A percentile compares a stretch with the other conserved stretches of the same genome.
Conservation (phyloP, 805 yeast genomes). For the Suhomyces vadensis region DNA sequence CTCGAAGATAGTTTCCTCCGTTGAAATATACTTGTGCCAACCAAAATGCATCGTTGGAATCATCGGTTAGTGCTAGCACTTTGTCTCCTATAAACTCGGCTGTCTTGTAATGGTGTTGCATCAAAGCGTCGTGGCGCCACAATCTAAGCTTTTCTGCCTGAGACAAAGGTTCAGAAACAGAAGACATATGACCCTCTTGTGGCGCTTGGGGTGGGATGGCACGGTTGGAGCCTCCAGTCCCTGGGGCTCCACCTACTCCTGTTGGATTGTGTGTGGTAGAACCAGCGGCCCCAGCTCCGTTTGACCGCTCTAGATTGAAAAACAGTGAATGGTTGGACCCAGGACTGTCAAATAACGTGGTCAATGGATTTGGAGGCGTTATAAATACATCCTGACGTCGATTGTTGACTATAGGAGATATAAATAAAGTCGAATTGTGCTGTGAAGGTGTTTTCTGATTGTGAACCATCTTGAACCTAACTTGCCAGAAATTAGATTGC, state of each 20-base stretch:
- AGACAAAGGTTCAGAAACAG: constrained; percentile 49
- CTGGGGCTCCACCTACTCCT: neutral
- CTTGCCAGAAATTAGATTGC: neutral
- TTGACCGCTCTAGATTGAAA: constrained; percentile 29
- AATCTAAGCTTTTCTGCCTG: constrained; percentile 83
- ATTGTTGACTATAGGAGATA: constrained; percentile 62
- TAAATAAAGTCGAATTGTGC: constrained; percentile 70
- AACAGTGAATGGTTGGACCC: constrained; percentile 42
- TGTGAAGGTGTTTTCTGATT: constrained; percentile 47
- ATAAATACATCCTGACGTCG: constrained; percentile 42
- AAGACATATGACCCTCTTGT: neutral
- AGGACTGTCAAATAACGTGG: constrained; percentile 45
- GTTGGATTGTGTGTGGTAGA: neutral
- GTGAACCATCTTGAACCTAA: constrained; percentile 11
- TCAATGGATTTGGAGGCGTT: constrained; percentile 51
- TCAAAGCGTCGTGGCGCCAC: constrained; percentile 92
- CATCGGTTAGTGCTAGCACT: constrained; percentile 76
- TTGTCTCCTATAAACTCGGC: constrained; percentile 93
- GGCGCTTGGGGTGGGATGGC: constrained; percentile 9
- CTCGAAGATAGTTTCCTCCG: constrained; percentile 75
- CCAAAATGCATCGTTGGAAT: constrained; percentile 95
- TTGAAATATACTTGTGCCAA: constrained; percentile 84
- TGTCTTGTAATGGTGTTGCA: constrained; percentile 88
- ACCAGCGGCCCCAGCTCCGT: neutral
- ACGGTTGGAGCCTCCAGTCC: neutral